Evolutionary conservation across 225 moss, liverwort and hornwort species (phyloP).

Genomic region (Thuidium tamariscinum): DNA sequence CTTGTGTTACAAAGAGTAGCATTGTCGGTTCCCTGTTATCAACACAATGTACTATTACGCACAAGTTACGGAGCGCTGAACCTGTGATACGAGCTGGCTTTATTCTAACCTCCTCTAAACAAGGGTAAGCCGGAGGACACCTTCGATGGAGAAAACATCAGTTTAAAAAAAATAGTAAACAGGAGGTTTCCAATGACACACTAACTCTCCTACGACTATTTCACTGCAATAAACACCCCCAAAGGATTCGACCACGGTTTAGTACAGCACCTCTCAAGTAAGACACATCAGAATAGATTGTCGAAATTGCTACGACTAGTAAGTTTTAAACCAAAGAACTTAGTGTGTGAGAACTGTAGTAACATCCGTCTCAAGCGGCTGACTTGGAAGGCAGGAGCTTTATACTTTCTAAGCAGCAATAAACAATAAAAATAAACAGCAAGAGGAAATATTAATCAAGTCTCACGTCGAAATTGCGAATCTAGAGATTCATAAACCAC

Average conservation of each 20-base stretch:
- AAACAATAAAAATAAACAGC: neutral
- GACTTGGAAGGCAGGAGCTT: neutral
- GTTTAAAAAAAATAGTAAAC: neutral
- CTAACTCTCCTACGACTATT: neutral
- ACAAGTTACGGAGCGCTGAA: neutral
- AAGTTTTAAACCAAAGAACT: neutral
- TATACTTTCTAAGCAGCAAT: neutral
- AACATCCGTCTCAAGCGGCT: neutral
- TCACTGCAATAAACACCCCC: neutral
- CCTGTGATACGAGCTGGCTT: neutral
- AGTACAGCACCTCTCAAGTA: neutral
- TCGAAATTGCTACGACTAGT: neutral
- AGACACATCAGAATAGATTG: neutral
- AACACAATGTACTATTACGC: neutral
- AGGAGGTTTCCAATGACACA: neutral
- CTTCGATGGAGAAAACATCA: neutral
- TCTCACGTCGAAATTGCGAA: neutral
- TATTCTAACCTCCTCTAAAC: neutral
- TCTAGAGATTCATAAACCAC: neutral
- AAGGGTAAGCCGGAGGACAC: neutral
- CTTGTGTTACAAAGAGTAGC: neutral
- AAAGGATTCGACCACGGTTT: neutral
- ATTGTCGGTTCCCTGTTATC: neutral
- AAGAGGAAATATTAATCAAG: neutral
- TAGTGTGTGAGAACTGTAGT: neutral